Conservation (phyloP, 208 protist genomes). For the Porcisia deanei region DNA sequence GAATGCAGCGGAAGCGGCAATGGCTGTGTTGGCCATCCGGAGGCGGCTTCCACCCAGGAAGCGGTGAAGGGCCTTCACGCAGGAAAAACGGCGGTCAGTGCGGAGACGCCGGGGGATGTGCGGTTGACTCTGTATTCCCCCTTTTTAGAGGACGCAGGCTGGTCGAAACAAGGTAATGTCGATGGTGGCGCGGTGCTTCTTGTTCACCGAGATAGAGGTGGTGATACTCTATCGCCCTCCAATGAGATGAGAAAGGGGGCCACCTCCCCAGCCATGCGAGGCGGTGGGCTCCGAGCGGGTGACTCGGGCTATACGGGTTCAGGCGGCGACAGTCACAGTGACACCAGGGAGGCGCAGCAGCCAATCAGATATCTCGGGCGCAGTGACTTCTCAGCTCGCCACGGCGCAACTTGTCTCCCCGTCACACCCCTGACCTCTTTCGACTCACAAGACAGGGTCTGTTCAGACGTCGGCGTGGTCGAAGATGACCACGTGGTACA, state of each 20-base stretch:
- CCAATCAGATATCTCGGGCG: background rate
- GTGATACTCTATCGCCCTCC: background rate
- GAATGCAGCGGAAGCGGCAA: background rate
- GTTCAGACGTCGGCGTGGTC: conserved; percentile 13
- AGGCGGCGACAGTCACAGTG: background rate
- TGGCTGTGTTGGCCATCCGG: background rate
- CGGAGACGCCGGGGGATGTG: background rate
- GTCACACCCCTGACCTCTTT: background rate
- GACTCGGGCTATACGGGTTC: background rate
- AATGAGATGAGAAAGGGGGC: background rate
- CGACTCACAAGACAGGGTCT: conserved; percentile 7
- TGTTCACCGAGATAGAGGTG: background rate
- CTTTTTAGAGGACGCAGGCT: background rate
- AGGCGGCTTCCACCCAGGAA: no score
- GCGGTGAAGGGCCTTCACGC: no score
- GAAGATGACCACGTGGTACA: conserved; percentile 13
- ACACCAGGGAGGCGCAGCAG: background rate
- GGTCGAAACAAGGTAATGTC: background rate
- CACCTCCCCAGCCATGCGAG: background rate
- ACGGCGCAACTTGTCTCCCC: background rate
- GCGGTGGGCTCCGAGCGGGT: background rate
- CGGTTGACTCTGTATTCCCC: background rate
- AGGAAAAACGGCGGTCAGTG: background rate
- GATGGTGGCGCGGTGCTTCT: background rate
- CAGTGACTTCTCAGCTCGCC: background rate